Evolutionary conservation across 106 monocot genomes (phyloP).

Genomic region (Triglochin maritima): DNA sequence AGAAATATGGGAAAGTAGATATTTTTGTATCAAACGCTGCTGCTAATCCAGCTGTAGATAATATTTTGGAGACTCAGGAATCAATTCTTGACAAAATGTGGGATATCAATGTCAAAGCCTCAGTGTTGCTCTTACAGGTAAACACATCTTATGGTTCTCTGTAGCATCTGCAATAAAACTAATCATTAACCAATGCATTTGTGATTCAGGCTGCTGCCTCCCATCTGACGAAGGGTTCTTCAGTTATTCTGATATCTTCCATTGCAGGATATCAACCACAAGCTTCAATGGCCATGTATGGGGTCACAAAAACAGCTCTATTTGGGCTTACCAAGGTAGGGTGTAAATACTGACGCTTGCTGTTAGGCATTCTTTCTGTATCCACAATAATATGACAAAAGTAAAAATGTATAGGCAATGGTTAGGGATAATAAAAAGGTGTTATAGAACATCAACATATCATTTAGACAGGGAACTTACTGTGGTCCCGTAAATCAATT

Average conservation of each 20-base stretch:
- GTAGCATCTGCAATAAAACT: background rate
- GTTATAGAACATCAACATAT: no score
- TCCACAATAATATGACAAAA: background rate
- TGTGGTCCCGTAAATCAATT: no score
- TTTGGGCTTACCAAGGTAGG: conserved; percentile 88
- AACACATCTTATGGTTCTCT: background rate
- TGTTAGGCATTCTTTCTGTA: background rate
- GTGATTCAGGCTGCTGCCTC: conserved; percentile 46
- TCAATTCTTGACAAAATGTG: conserved; percentile 85
- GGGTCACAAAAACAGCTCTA: conserved; percentile 91
- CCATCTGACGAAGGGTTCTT: conserved; percentile 65
- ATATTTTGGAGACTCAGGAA: conserved; percentile 59
- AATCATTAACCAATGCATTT: background rate
- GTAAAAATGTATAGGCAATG: no score
- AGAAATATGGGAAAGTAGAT: conserved; percentile 85
- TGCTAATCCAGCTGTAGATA: conserved; percentile 69
- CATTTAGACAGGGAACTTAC: no score
- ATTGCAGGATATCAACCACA: conserved; percentile 62
- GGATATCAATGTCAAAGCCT: conserved; percentile 90
- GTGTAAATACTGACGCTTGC: background rate
- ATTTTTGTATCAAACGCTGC: conserved; percentile 96
- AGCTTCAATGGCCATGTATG: conserved; percentile 68
- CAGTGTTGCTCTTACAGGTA: conserved; percentile 74
- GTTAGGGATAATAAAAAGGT: no score
- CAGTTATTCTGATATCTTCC: conserved; percentile 77